Evolutionary conservation across 2,329 filamentous ascomycete genomes (phyloP), one percentile per base, ranked within the genome.

Genomic region (Aspergillus japonicus): DNA sequence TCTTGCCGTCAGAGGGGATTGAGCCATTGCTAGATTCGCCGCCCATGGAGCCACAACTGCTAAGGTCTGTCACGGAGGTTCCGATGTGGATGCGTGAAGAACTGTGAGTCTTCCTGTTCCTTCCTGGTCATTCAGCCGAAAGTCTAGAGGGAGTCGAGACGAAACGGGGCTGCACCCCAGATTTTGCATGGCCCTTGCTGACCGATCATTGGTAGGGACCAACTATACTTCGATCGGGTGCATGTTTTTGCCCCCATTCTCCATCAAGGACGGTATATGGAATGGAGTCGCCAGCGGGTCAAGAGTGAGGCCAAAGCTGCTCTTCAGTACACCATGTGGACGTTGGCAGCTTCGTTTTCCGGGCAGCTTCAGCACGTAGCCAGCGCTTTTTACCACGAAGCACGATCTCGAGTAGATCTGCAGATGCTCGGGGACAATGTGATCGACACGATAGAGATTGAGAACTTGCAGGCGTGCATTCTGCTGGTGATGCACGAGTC

Each of bases 171-270:
- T 35, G 12, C 29, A 42, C 44, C 6, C 3, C 26, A 8, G 5
- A 42, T n/a, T 33, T 14, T 10, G 7, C 26, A 14, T n/a, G 14
- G 3, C 11, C 24, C 11, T 14, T 23, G 54, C 29, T 29, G 33
- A 42, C 42, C 21, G 3, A 16, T 24, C 24, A 55, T 6, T 5
- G 24, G 35, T 29, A 64, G 62, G 39, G 59, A 62, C 39, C 62
- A 61, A 31, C 35, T 64, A 35, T 64, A 64, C 35, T 64, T 64
- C 11, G 62, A 64, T 16, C 59, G 62, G 2, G 59, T 59, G 5
- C 62, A 64, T 35, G 47, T 26, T 2, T 56, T 56, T 16, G 44
- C 54, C 7, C 62, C 62, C 1, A 56, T 64, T 39, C 21, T 62
- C 12, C 54, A 64, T 14, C 51, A 54, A 31, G 29, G 44, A 5